These are phyloP conservation scores for Cadophora luteo-olivacea DNA, from an alignment of 2,329 filamentous ascomycete species.

Conservation along the genomic window DNA sequence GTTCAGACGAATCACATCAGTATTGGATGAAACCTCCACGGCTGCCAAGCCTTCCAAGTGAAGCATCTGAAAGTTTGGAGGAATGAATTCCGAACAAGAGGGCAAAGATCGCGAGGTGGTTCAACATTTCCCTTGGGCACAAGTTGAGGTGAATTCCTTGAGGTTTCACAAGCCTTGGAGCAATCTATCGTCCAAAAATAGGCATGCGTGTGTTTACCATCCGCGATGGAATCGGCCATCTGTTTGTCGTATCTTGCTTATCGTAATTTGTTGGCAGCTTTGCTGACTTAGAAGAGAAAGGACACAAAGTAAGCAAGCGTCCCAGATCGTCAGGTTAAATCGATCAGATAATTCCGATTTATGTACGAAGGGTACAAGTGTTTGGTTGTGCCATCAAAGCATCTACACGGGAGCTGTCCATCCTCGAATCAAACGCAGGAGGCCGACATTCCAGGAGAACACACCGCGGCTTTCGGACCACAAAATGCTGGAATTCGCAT, in stretches of 20 bases:
- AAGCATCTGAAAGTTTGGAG: conserved; percentile 12
- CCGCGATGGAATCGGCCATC: background rate
- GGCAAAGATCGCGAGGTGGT: background rate
- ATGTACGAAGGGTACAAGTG: no score
- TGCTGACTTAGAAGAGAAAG: background rate
- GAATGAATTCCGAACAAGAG: background rate
- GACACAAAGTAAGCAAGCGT: no score
- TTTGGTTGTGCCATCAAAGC: background rate
- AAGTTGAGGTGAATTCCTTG: background rate
- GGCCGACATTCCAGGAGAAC: background rate
- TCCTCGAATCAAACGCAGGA: background rate
- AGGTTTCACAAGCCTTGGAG: background rate
- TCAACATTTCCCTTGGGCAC: background rate
- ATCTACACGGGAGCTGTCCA: background rate
- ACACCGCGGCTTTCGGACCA: background rate
- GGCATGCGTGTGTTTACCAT: background rate
- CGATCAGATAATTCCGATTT: no score
- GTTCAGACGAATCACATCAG: conserved; percentile 8
- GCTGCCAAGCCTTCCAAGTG: conserved; percentile 13
- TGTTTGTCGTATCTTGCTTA: no score
- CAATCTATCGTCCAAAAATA: conserved; percentile 1
- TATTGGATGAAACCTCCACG: conserved; percentile 5
- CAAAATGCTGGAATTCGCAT: conserved; percentile 2
- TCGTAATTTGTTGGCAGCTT: background rate
- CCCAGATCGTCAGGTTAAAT: no score